These are phyloP conservation scores for Lathyrus sativus DNA, from an alignment of 306 rosid species.

Conservation along the genomic window DNA sequence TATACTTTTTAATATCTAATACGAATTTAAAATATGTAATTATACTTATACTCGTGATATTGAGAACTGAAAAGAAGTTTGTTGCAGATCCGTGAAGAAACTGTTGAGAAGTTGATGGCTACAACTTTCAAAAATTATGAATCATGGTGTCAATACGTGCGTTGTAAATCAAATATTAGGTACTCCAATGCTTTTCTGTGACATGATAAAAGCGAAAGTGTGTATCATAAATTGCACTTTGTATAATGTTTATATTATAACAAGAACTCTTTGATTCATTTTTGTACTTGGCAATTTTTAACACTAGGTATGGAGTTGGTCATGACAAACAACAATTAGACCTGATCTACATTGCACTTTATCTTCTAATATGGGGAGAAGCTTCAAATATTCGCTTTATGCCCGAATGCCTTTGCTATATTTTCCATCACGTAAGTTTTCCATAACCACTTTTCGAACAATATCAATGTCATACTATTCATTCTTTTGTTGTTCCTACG, in stretches of 20 bases:
- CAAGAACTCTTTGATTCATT: constrained; percentile 34
- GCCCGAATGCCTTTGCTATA: constrained; percentile 98
- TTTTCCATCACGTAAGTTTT: constrained; percentile 82
- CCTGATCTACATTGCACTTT: constrained; percentile 81
- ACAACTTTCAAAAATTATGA: constrained; percentile 77
- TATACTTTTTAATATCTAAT: constrained; percentile 19
- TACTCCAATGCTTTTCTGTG: constrained; percentile 40
- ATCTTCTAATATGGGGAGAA: constrained; percentile 99
- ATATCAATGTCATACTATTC: constrained; percentile 28
- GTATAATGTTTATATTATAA: constrained; percentile 28
- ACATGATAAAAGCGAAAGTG: constrained; percentile 33
- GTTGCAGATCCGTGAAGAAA: constrained; percentile 69
- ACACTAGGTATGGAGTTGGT: constrained; percentile 53
- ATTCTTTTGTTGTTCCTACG: background rate
- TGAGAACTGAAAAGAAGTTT: constrained; percentile 43
- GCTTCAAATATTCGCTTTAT: constrained; percentile 97
- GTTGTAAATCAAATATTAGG: constrained; percentile 60
- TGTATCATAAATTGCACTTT: constrained; percentile 29
- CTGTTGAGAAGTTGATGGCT: constrained; percentile 51
- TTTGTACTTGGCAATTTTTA: constrained; percentile 19
- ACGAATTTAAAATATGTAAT: constrained; percentile 17
- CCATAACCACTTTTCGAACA: constrained; percentile 18
- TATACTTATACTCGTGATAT: constrained; percentile 17
- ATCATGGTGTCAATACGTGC: constrained; percentile 91
- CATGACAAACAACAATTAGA: constrained; percentile 58